Evolutionary conservation across 164 flowering plant species (phyloP), one percentile per base, ranked within the genome.

Genomic region (Stephania japonica): DNA sequence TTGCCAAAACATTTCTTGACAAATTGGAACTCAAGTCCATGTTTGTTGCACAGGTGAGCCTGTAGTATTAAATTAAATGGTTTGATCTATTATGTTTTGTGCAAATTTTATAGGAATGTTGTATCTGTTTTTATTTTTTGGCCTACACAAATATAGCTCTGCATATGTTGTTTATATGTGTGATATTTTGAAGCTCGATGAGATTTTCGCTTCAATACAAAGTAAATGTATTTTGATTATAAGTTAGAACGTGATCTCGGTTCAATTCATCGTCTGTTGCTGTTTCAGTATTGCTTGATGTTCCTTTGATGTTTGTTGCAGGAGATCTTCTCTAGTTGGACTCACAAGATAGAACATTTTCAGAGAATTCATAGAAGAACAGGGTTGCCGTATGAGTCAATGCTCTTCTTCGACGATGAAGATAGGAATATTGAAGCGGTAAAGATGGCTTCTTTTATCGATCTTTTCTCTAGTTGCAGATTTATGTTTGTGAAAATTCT

Each of bases 331-430:
- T 87, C 99, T 26, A 93, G 98, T 73, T 88, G 94, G 96, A 87
- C 90, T 0, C 93, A 91, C 85, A 95, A 95, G 81, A 93, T 97
- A 0, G 98, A 95, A 61, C 99, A 95, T 83, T 93, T 95, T 74
- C 87, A 91, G 80, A 86, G 79, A 79, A 87, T 95, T 72, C 89
- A 93, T 75, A 72, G 81, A 65, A 88, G 82, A 84, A 95, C 97
- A 42, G 87, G 90, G 70, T 82, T 95, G 42, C 97, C 97, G 38
- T 91, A 73, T 72, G 86, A 81, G 42, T 89, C 94, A 18, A 95
- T 95, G 98, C 92, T 95, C 67, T 95, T 95, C 73, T 95, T 93
- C 73, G 99, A 95, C 72, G 98, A 95, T 69, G 98, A 95, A 80
- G 84, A 90, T 73, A 85, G 98, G 75, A 95, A 93, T 79, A 90